Percentiles rank a stretch among this genome's conserved stretches.
Evolutionary conservation across 129 eudicot species (phyloP).

Genomic region (Helianthus annuus): DNA sequence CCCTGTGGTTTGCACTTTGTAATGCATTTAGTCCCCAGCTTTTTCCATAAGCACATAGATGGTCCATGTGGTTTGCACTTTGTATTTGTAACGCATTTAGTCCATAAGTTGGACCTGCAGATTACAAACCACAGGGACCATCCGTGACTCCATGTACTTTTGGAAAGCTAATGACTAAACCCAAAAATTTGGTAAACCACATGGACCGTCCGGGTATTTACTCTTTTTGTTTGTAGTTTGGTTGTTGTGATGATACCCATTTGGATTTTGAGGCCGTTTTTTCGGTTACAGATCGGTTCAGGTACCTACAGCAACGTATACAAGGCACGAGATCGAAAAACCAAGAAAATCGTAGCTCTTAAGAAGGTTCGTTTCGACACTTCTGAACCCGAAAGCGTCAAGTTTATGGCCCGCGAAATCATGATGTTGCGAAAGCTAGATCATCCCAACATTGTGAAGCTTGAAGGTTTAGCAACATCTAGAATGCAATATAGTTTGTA

Average conservation of each 20-base stretch:
- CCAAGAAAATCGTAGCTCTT: constrained; percentile 65
- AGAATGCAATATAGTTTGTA: constrained; percentile 67
- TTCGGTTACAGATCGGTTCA: constrained; percentile 49
- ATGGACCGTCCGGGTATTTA: too few relatives aligned
- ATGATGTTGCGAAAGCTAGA: constrained; percentile 59
- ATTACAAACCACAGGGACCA: too few relatives aligned
- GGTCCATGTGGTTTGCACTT: too few relatives aligned
- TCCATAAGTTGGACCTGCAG: too few relatives aligned
- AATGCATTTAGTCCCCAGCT: too few relatives aligned
- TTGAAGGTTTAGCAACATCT: constrained; percentile 71
- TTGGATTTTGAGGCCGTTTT: not conserved
- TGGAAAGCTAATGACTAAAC: too few relatives aligned
- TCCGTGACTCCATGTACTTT: too few relatives aligned
- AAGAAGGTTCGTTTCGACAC: constrained; percentile 73
- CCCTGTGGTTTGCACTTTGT: too few relatives aligned
- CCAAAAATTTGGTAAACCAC: too few relatives aligned
- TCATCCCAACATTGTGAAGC: constrained; percentile 75
- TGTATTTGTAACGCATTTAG: too few relatives aligned
- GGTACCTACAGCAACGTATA: constrained; percentile 82
- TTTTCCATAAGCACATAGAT: too few relatives aligned
- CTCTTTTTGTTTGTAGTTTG: too few relatives aligned
- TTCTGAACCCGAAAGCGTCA: constrained; percentile 70
- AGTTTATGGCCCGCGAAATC: constrained; percentile 78
- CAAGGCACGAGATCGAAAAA: constrained; percentile 64
- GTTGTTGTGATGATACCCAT: not conserved